Base-by-base conservation (phyloP, 2,329 filamentous ascomycete species). In the Epichloe elymi region DNA sequence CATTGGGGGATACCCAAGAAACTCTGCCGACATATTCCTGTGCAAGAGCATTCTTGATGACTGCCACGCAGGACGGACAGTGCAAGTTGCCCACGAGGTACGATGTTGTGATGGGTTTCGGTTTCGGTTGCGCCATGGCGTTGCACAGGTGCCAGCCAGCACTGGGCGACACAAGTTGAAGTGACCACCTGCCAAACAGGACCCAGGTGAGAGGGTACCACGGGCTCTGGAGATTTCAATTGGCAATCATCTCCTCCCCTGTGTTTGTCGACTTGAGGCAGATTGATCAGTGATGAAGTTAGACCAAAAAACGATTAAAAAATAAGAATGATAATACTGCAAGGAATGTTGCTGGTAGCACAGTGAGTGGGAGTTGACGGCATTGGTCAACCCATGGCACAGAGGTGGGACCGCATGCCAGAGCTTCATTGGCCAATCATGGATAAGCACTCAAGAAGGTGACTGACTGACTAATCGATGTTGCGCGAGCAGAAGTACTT, bases 41-140 rank as follows among this genome's bases (percentile, higher is more conserved):
- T 53, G 63, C 70, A 53, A 88, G 67, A 53, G 76, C 73, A 50
- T 75, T 69, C 60, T 80, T 74, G 61, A 89, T 87, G 57, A 75
- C 73, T 37, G 78, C 75, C 47, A 87, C 79, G 64, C 85, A 89
- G 54, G 83, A 85, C 14, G 84, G 81, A 68, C 85, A 88, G 67
- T 89, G 85, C n/a, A 89, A 73, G 64, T 89, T 88, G 55, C 75
- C 78, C 58, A 89, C 71, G 54, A 88, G 73, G 60, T 84, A 80
- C 36, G 78, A 82, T 2, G 79, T 83, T 12, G 73, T 76, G 53
- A 71, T 64, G 53, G 64, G 59, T 51, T 60, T 57, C 23, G 23
- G 23, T 26, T 26, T 26, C 14, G 58, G 50, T 42, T 62, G 52
- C 23, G 60, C 48, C 59, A 67, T 68, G 55, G 40, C 57, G 53